Evolutionary conservation across 805 yeast species (phyloP).

Genomic region (Candida alai): DNA sequence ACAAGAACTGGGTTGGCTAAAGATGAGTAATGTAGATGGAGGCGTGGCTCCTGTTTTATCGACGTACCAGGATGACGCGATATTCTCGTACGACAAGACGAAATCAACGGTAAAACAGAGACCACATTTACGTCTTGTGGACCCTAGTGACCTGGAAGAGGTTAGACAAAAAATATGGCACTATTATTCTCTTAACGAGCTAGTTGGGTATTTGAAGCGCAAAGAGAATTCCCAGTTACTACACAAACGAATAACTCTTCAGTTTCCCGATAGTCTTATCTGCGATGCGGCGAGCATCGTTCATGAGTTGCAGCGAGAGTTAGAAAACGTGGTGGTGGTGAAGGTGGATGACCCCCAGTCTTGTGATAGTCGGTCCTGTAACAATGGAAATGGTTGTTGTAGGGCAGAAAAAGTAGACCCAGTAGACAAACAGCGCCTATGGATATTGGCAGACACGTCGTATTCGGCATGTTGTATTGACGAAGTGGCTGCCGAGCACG

Average conservation of each 20-base stretch:
- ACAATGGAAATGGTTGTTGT: slow-evolving; percentile 9
- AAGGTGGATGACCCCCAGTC: background rate
- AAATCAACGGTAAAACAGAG: slow-evolving; percentile 20
- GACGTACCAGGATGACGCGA: slow-evolving; percentile 62
- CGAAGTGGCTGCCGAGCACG: slow-evolving; percentile 95
- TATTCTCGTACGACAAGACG: slow-evolving; percentile 47
- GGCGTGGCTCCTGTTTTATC: slow-evolving; percentile 66
- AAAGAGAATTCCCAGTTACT: slow-evolving; percentile 21
- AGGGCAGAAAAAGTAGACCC: background rate
- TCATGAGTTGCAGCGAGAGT: slow-evolving; percentile 45
- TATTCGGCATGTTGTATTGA: slow-evolving; percentile 95
- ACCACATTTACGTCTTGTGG: slow-evolving; percentile 20
- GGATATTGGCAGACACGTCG: slow-evolving; percentile 93
- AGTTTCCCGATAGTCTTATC: slow-evolving; percentile 82
- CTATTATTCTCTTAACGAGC: slow-evolving; percentile 53
- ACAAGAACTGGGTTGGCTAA: too few species aligned
- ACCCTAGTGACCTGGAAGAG: slow-evolving; percentile 17
- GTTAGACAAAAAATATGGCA: slow-evolving; percentile 34
- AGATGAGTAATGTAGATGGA: too few species aligned
- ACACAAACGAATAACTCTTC: slow-evolving; percentile 65
- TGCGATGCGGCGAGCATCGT: slow-evolving; percentile 74
- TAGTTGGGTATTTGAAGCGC: slow-evolving; percentile 37
- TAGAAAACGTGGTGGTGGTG: slow-evolving; percentile 13
- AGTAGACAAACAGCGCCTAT: slow-evolving; percentile 20
- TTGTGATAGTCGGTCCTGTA: background rate